Evolutionary conservation across 2,329 filamentous ascomycete genomes (phyloP).

Genomic region (Calonectria montana): DNA sequence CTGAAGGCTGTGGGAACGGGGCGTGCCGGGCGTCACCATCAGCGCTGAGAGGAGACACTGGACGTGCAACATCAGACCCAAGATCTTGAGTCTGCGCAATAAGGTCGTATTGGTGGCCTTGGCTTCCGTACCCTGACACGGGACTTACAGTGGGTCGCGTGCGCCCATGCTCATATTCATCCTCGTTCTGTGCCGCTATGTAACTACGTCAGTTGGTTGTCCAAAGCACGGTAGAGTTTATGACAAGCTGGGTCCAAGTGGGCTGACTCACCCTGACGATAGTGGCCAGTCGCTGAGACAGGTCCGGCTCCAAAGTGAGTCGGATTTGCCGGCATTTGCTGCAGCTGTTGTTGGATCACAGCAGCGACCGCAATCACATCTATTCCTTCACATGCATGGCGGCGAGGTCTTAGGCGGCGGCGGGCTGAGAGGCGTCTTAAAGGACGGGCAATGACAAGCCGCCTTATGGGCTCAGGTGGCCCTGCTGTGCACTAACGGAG

Average conservation of each 20-base stretch:
- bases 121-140: conserved; percentile 18
- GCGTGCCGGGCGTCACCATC: conserved; percentile 24
- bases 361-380: neutral
- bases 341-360: neutral
- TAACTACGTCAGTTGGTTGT: conserved; percentile 9
- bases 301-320: neutral
- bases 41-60: conserved; percentile 16
- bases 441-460: conserved; percentile 3
- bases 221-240: neutral
- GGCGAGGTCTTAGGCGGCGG: neutral
- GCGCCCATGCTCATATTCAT: conserved; percentile 23
- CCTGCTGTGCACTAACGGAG: conserved; percentile 10
- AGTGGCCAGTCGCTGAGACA: conserved; percentile 5
- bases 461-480: conserved; percentile 12
- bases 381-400: neutral
- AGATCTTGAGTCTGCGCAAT: conserved; percentile 20
- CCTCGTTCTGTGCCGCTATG: conserved; percentile 24
- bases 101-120: conserved; percentile 24
- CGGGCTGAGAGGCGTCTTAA: conserved; percentile 19
- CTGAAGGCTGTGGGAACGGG: conserved; percentile 1
- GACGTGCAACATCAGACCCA: conserved; percentile 1
- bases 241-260: neutral
- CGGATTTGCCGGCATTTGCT: conserved; percentile 1
- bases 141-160: conserved; percentile 12
- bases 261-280: conserved; percentile 13